Percentiles rank a stretch among this genome's conserved stretches.
phyloP scores from a whole-genome alignment of 495 filamentous ascomycete genomes.

The Aspergillus sclerotiicarbonarius region DNA sequence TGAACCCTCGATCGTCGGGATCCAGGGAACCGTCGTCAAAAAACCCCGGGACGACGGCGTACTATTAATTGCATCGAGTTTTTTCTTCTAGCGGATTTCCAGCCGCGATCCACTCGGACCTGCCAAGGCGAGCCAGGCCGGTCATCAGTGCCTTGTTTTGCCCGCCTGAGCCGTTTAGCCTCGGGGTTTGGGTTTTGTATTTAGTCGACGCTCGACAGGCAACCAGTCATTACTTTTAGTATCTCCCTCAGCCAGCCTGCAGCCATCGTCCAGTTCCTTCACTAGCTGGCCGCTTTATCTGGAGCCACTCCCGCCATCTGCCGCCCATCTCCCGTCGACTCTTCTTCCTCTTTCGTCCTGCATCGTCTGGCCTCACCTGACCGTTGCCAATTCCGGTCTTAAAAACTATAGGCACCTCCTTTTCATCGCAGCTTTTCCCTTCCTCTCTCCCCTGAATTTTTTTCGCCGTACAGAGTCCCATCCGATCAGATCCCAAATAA shows the following conservation, averaged over 20 bases:
- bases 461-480: not conserved
- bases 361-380: not conserved
- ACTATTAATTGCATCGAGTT: too few relatives aligned
- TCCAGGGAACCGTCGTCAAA: too few relatives aligned
- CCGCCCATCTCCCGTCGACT: not conserved
- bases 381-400: not conserved
- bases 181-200: constrained; percentile 6
- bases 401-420: not conserved
- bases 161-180: not conserved
- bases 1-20: too few relatives aligned
- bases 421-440: not conserved
- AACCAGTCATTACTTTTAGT: not conserved
- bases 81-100: not conserved
- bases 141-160: not conserved
- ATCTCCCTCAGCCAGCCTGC: not conserved
- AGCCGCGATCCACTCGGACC: not conserved
- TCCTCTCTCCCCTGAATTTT: not conserved
- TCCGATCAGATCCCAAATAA: not conserved
- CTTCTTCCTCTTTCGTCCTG: not conserved
- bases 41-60: too few relatives aligned
- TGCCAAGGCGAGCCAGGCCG: not conserved
- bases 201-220: not conserved
- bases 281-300: too few relatives aligned
- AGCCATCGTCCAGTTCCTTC: not conserved
- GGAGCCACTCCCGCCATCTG: not conserved